Conservation (phyloP, 495 filamentous ascomycete species). For the Neurospora sp. region DNA sequence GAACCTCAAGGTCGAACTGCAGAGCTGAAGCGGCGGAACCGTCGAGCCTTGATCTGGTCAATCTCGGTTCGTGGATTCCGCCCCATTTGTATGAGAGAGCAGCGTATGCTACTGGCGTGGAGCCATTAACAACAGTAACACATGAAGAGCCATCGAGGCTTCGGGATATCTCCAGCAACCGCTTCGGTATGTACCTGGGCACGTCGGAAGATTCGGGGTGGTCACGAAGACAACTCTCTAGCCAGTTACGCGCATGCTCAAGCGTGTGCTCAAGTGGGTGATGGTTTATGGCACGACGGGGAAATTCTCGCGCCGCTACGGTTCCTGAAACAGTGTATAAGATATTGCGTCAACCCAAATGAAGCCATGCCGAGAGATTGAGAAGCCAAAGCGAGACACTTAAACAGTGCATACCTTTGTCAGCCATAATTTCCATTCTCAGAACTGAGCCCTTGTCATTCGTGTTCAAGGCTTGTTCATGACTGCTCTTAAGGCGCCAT, state of each 20-base stretch:
- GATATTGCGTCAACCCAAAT: not conserved
- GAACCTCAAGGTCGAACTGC: not conserved
- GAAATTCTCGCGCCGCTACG: not conserved
- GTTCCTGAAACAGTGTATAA: not conserved
- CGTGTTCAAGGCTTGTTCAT: too few species aligned
- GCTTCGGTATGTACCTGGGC: not conserved
- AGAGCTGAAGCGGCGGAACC: not conserved
- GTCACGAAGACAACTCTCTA: not conserved
- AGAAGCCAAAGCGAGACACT: not conserved
- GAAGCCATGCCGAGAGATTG: not conserved
- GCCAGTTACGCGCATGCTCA: not conserved
- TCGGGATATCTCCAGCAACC: not conserved
- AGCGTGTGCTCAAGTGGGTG: not conserved
- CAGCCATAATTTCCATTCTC: too few species aligned
- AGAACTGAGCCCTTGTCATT: not conserved
- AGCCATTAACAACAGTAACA: not conserved
- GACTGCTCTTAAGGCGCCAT: too few species aligned
- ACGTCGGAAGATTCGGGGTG: not conserved
- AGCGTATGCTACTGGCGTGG: not conserved
- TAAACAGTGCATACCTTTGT: not conserved
- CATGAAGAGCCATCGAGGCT: not conserved
- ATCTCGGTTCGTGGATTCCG: not conserved
- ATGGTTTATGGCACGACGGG: not conserved
- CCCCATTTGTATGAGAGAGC: not conserved
- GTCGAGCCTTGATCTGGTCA: not conserved